Base-by-base conservation (phyloP, 2,329 filamentous ascomycete genomes). In the Apiospora hydei region DNA sequence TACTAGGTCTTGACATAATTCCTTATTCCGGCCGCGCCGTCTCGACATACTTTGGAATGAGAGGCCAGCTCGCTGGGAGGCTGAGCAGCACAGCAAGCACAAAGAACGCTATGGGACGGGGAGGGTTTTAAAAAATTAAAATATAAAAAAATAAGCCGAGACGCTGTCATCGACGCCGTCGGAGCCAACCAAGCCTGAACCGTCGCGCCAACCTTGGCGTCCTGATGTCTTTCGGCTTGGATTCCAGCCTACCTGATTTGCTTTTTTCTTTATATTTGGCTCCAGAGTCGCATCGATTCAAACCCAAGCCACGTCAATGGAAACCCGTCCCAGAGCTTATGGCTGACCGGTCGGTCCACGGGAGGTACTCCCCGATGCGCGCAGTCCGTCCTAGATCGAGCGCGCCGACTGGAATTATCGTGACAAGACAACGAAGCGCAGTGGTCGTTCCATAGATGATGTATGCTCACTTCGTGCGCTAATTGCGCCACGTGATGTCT, bases 141-240 rank as follows among this genome's bases (percentile, higher is more conserved):
- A 49, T n/a, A 10, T 16, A 6, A 38, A 61, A 34, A 64, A 26
- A 21, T 24, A 69, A 57, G 68, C 68, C 57, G 68, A 57, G 47
- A 69, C 68, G 68, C 68, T 69, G 68, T 44, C 68, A 69, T n/a
- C 46, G 47, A 26, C 68, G 47, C 47, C 68, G 26, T 68, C 44
- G 66, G 41, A 64, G n/a, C 57, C 34, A 38, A 64, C 57, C 49
- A 21, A 64, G 57, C 34, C 57, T 30, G 34, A 64, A 64, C 57
- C 57, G 57, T 64, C 57, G 34, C 57, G 57, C 57, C 30, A 64
- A 64, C 57, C 57, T 64, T 64, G 34, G 57, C 34, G 30, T 24
- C 34, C 30, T 24, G 34, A 8, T 41, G 30, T 64, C 57, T 64
- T 64, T 24, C 57, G 34, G 57, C 34, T n/a, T n/a, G 57, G 4